phyloP scores from a whole-genome alignment of 108 stramenopile species.

The Cyclotella atomus region DNA sequence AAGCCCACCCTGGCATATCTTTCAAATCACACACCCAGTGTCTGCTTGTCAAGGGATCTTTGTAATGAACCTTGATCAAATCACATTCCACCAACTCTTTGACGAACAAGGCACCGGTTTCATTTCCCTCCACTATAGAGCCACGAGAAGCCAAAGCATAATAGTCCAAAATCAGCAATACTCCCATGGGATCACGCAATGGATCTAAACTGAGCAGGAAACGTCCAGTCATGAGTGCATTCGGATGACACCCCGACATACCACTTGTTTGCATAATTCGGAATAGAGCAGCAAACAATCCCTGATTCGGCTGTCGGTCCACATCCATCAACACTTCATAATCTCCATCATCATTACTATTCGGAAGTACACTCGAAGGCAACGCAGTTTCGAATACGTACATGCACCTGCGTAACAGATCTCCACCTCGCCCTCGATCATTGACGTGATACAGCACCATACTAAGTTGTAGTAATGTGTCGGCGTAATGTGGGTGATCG shows the following conservation, averaged over 20 bases:
- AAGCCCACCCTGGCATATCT: slow-evolving; percentile 79
- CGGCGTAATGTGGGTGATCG: slow-evolving; percentile 74
- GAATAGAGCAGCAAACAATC: slow-evolving; percentile 67
- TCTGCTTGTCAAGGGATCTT: slow-evolving; percentile 35
- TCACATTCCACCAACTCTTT: slow-evolving; percentile 37
- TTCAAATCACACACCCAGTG: slow-evolving; percentile 44
- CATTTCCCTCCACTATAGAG: slow-evolving; percentile 4
- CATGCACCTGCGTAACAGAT: slow-evolving; percentile 64
- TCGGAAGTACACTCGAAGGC: slow-evolving; percentile 54
- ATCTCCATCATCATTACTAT: background rate
- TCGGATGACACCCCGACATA: slow-evolving; percentile 50
- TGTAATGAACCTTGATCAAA: slow-evolving; percentile 38
- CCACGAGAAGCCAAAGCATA: slow-evolving; percentile 61
- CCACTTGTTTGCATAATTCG: slow-evolving; percentile 63
- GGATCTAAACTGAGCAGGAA: slow-evolving; percentile 84
- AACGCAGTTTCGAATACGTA: slow-evolving; percentile 73
- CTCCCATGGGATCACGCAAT: slow-evolving; percentile 79
- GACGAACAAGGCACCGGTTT: slow-evolving; percentile 40
- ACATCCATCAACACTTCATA: slow-evolving; percentile 57
- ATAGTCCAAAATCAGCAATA: slow-evolving; percentile 72
- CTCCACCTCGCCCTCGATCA: slow-evolving; percentile 62
- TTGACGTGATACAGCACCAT: slow-evolving; percentile 75
- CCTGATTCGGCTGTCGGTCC: slow-evolving; percentile 53
- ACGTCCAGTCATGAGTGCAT: slow-evolving; percentile 58
- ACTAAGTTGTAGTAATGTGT: slow-evolving; percentile 69